Base-by-base conservation (phyloP, 139 green algal genomes). In the Chlamydomonas incerta region DNA sequence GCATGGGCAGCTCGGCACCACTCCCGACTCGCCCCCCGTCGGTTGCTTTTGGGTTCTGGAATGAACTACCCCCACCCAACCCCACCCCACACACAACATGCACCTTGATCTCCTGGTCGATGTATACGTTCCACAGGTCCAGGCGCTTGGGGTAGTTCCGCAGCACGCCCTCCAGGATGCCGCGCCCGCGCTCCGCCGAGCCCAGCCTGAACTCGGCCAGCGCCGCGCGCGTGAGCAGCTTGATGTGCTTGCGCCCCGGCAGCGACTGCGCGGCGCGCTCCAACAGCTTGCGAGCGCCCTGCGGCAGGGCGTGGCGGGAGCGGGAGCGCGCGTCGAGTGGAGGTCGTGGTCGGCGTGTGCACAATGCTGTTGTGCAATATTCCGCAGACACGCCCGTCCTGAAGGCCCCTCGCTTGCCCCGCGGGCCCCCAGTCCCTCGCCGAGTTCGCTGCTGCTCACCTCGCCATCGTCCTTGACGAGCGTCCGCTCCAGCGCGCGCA, bases 81-180 rank as follows among this genome's bases (percentile, higher is more conserved):
- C n/a, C n/a, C n/a, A n/a, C n/a, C n/a, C n/a, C n/a, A n/a, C n/a
- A n/a, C n/a, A n/a, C n/a, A n/a, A n/a, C n/a, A n/a, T n/a, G n/a
- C n/a, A 82, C 82, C 82, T 87, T 83, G 73, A 77, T 33, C 76
- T 91, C 96, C 93, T 99, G 97, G 86, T 99, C 97, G 2, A 99
- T 84, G 91, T 99, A 99, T 3, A 98, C 88, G 86, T 91, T 97
- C 97, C 97, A 99, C 33, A 99, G 85, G 89, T 99, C 97, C n/a
- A 96, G 87, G 26, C 97, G 93, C 86, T 96, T 96, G 57, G 97
- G 97, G 92, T 98, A 97, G 90, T 96, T 98, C 20, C 92, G 89
- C 81, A 99, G 90, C 73, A 99, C 88, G 21, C 94, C 91, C 90
- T 99, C 97, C 74, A 98, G 94, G 0, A 99, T 90, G 66, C 90